Conservation (phyloP, 192 early-diverging fungal genomes). For the Dissophora ornata region DNA sequence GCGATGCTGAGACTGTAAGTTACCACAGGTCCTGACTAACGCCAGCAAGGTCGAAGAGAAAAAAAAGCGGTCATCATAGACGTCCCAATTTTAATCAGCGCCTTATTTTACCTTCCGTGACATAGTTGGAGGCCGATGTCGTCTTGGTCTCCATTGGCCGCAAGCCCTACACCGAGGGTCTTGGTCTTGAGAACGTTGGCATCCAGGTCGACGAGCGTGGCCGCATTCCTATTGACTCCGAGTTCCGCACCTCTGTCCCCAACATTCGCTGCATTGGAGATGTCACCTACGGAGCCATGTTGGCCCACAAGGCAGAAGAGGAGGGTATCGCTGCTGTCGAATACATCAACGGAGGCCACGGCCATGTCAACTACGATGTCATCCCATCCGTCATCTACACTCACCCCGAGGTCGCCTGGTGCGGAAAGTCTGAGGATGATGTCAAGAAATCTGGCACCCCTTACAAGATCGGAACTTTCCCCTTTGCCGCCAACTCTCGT, state of each 20-base stretch:
- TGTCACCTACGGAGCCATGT: conserved; percentile 96
- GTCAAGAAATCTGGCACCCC: conserved; percentile 87
- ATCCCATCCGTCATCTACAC: conserved; percentile 99
- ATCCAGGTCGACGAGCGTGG: conserved; percentile 89
- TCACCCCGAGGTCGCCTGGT: conserved; percentile 99
- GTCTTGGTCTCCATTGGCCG: conserved; percentile 95
- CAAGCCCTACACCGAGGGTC: conserved; percentile 91
- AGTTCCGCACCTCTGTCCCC: conserved; percentile 87
- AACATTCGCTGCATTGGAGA: conserved; percentile 97
- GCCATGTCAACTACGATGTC: conserved; percentile 98
- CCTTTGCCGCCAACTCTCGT: conserved; percentile 96
- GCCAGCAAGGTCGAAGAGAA: too few species aligned
- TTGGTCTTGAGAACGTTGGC: conserved; percentile 93
- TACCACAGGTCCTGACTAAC: too few species aligned
- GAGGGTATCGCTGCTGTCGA: conserved; percentile 98
- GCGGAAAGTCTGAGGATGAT: conserved; percentile 95
- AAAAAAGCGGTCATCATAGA: too few species aligned
- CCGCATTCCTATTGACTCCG: conserved; percentile 85
- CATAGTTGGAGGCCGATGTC: conserved; percentile 88
- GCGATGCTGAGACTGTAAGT: conserved; percentile 81
- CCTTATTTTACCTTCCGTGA: too few species aligned
- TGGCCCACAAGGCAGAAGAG: conserved; percentile 99
- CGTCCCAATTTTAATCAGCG: too few species aligned
- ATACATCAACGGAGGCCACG: conserved; percentile 90
- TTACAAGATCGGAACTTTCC: conserved; percentile 93